Base-by-base conservation (phyloP, 305 asterid genomes). In the Plantago coronopus region DNA sequence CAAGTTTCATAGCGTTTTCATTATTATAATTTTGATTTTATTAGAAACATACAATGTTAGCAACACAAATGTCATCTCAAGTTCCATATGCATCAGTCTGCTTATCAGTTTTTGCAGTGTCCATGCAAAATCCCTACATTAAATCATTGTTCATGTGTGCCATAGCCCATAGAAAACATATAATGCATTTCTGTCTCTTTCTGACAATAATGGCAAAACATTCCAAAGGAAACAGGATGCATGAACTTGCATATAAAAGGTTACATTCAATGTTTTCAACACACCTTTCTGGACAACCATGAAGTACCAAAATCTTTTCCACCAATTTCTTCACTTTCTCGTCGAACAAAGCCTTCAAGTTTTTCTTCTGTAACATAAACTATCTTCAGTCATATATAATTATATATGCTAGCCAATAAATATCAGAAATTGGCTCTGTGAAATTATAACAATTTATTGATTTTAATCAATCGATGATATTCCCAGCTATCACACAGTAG, bases 331-430 rank as follows among this genome's bases (percentile, higher is more conserved):
- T 88, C 78, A 88, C 96, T 76, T 84, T 88, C 50, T 73, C 95
- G 46, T 83, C 79, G 55, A 78, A 91, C 46, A 91, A 66, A 55
- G 81, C 61, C 83, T 72, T 80, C 69, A 91, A 76, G 40, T 65
- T 79, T 79, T 81, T 83, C 88, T 74, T 91, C 98, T 91, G 96
- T 72, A 83, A 79, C 78, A 82, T 61, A 84, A 77, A 70, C 72
- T 74, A 70, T 70, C 58, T 79, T 74, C 80, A 69, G 67, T 79
- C 38, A 31, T 31, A 3, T 7, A 31, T 2, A 2, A 2, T 81
- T 75, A 67, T 48, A 69, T 67, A 62, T 62, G 70, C 74, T 69
- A 47, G 37, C 72, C 20, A 54, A 59, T 68, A 77, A 78, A 76
- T 68, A 73, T 17, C 63, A 70, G 59, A 57, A 63, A 68, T 10